These are phyloP conservation scores for Santalum album DNA, from an alignment of 164 flowering plant species.

Conservation along the genomic window DNA sequence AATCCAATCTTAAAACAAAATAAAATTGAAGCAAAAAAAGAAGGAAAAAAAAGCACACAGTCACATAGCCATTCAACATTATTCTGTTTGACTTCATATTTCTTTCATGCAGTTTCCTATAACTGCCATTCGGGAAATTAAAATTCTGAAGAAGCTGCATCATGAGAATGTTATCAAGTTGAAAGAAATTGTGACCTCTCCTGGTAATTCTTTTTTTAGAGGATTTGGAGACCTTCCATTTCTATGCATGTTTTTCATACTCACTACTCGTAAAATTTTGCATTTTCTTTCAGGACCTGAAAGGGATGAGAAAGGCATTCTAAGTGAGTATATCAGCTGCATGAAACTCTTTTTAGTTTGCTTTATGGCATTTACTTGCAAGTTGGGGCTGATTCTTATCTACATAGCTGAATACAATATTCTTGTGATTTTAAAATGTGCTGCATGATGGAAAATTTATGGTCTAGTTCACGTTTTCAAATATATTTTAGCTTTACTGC, in stretches of 20 bases:
- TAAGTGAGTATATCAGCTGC: conserved; percentile 30
- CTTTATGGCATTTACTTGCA: no score
- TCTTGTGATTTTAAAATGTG: neutral
- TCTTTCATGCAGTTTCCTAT: conserved; percentile 72
- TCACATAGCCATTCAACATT: neutral
- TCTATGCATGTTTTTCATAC: neutral
- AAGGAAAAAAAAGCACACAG: neutral
- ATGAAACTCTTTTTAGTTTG: no score
- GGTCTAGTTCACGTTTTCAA: no score
- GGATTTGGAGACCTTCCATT: neutral
- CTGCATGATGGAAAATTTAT: no score
- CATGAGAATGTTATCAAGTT: conserved; percentile 86
- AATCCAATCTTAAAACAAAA: neutral
- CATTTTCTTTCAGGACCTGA: conserved; percentile 50
- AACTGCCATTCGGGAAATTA: conserved; percentile 92
- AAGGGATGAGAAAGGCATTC: conserved; percentile 62
- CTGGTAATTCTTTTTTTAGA: conserved; percentile 35
- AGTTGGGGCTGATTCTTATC: neutral
- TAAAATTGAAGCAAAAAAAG: no score
- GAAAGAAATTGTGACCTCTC: conserved; percentile 94
- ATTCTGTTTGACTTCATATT: neutral
- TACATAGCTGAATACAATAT: neutral
- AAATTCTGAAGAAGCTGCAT: conserved; percentile 84
- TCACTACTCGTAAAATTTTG: neutral
- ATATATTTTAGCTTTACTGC: no score